These are phyloP conservation scores for Aspergillus campestris DNA, from an alignment of 495 filamentous ascomycete genomes.

Conservation along the genomic window DNA sequence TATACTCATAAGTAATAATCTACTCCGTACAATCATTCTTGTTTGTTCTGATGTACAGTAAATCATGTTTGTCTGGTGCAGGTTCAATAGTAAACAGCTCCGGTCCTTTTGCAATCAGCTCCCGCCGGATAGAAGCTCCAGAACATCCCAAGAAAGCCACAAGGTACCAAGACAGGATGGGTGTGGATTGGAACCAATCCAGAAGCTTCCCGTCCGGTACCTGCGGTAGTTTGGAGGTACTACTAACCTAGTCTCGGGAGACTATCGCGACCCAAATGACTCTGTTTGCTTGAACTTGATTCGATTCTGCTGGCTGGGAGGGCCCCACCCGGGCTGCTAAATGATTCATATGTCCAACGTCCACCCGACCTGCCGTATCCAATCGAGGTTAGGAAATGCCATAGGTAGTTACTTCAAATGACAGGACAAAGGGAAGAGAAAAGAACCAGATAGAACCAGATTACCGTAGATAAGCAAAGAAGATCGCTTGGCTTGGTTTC, in stretches of 20 bases:
- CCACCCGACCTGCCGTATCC: not conserved
- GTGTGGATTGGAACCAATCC: constrained; percentile 9
- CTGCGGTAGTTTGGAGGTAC: constrained; percentile 8
- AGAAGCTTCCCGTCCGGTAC: constrained; percentile 5
- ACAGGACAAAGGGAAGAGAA: too few relatives aligned
- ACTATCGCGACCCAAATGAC: constrained; percentile 8
- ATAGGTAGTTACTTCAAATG: not conserved
- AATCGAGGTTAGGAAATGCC: constrained; percentile 1
- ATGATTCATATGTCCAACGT: constrained; percentile 4
- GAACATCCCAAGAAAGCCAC: not conserved
- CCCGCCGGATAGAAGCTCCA: not conserved
- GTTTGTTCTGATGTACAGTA: too few relatives aligned
- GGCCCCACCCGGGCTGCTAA: constrained; percentile 10
- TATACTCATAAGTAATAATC: too few relatives aligned
- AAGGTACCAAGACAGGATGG: not conserved
- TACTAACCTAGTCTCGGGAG: constrained; percentile 3
- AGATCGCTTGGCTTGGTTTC: not conserved
- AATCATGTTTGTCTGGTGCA: too few relatives aligned
- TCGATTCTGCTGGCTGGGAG: constrained; percentile 3
- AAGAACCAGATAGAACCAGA: not conserved
- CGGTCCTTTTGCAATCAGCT: not conserved
- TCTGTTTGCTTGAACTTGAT: constrained; percentile 7
- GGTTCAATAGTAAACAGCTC: too few relatives aligned
- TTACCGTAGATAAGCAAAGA: not conserved
- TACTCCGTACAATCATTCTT: too few relatives aligned